Conservation (phyloP, 306 rosid species). For the Pyrus pyrifolia region DNA sequence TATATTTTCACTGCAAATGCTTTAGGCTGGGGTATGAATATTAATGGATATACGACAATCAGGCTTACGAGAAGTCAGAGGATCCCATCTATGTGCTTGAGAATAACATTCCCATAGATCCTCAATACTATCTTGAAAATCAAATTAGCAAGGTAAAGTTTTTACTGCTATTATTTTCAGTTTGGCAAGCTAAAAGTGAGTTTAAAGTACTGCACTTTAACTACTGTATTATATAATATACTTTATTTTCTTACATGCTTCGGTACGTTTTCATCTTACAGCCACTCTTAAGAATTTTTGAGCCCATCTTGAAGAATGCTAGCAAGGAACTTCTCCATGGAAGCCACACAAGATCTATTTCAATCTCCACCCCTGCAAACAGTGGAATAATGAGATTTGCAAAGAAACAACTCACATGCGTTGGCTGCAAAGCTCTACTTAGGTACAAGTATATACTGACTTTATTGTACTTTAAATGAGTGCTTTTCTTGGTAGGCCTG, state of each 20-base stretch:
- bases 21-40: constrained; percentile 11
- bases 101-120: constrained; percentile 92
- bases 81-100: constrained; percentile 95
- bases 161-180: neutral
- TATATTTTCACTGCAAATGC: neutral
- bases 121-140: constrained; percentile 97
- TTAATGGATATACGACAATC: constrained; percentile 23
- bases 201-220: constrained; percentile 5
- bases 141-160: constrained; percentile 46
- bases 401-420: constrained; percentile 76
- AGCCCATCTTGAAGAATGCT: constrained; percentile 95
- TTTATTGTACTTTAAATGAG: neutral
- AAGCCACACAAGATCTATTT: constrained; percentile 88
- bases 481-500: constrained; percentile 4
- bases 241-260: constrained; percentile 18
- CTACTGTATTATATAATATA: neutral
- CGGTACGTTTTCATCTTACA: constrained; percentile 32
- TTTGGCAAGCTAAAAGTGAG: constrained; percentile 1
- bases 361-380: constrained; percentile 85
- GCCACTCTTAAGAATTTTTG: constrained; percentile 95
- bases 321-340: constrained; percentile 97
- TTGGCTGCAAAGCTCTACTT: constrained; percentile 90
- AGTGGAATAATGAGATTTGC: constrained; percentile 94
- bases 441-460: constrained; percentile 38
- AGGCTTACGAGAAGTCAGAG: constrained; percentile 96